Evolutionary conservation across 805 yeast genomes (phyloP).

Genomic region (Yarrowia sp.): DNA sequence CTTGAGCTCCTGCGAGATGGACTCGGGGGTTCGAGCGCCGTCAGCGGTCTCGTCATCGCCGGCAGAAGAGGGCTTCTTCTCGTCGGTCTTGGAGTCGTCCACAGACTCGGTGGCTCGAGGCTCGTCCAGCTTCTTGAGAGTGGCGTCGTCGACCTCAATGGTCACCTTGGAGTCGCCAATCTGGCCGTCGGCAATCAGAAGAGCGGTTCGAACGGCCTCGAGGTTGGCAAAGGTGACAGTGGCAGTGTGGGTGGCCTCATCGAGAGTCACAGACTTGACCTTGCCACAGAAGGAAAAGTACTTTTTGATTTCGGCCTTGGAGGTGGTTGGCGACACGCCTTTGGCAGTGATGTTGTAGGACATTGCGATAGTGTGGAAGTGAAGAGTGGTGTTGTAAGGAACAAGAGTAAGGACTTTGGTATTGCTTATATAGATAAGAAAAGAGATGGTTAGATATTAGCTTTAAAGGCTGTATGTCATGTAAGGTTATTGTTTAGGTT

Average conservation of each 20-base stretch:
- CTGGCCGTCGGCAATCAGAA: slow-evolving; percentile 75
- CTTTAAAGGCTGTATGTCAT: background rate
- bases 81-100: slow-evolving; percentile 38
- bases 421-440: slow-evolving; percentile 22
- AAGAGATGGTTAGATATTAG: background rate
- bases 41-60: slow-evolving; percentile 42
- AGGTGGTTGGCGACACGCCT: slow-evolving; percentile 59
- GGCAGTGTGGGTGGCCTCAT: slow-evolving; percentile 52
- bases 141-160: slow-evolving; percentile 52
- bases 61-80: slow-evolving; percentile 41
- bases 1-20: slow-evolving; percentile 75
- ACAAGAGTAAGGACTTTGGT: no score
- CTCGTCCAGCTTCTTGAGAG: slow-evolving; percentile 33
- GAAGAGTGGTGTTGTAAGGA: background rate
- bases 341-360: slow-evolving; percentile 58
- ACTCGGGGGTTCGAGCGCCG: slow-evolving; percentile 50
- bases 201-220: slow-evolving; percentile 73
- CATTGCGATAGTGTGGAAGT: slow-evolving; percentile 8
- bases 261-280: slow-evolving; percentile 48
- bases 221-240: slow-evolving; percentile 62
- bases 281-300: slow-evolving; percentile 81
- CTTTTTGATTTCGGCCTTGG: slow-evolving; percentile 61
- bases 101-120: slow-evolving; percentile 2
- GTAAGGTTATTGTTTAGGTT: background rate
- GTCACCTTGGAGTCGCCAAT: slow-evolving; percentile 64